Evolutionary conservation across 2,329 filamentous ascomycete genomes (phyloP).

Genomic region (Exophiala sp.): DNA sequence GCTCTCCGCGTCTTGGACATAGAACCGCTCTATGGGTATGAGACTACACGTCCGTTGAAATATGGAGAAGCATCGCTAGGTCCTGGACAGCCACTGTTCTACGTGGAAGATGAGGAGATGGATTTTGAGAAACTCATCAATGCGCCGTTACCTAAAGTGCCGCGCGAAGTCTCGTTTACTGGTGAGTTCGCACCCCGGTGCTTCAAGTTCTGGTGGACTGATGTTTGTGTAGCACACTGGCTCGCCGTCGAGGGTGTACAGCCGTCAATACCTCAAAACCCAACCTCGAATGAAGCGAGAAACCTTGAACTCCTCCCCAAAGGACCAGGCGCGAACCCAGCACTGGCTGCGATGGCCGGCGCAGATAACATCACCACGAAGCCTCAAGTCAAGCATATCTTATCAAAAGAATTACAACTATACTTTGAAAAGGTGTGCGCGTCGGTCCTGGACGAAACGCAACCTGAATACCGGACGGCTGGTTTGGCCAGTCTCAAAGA

Average conservation of each 20-base stretch:
- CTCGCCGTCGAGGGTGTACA: constrained; percentile 96
- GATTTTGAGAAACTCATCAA: constrained; percentile 99
- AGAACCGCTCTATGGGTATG: constrained; percentile 77
- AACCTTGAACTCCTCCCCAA: constrained; percentile 85
- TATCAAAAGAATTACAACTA: constrained; percentile 91
- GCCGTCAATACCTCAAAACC: constrained; percentile 93
- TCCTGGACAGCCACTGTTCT: constrained; percentile 90
- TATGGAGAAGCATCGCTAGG: constrained; percentile 94
- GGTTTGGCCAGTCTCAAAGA: constrained; percentile 80
- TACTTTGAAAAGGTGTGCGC: constrained; percentile 95
- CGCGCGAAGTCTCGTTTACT: constrained; percentile 86
- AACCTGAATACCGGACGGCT: constrained; percentile 80
- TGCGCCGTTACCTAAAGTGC: constrained; percentile 89
- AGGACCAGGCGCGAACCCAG: constrained; percentile 80
- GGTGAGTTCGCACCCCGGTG: constrained; percentile 51
- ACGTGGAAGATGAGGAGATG: constrained; percentile 96
- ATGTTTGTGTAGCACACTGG: constrained; percentile 70
- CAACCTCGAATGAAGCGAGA: constrained; percentile 77
- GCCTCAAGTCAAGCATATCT: constrained; percentile 89
- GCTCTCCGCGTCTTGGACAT: constrained; percentile 84
- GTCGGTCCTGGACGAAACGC: constrained; percentile 82
- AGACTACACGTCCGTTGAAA: constrained; percentile 79
- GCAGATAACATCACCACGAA: constrained; percentile 81
- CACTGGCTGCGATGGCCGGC: constrained; percentile 76
- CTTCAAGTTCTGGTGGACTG: background rate